Percentiles rank a stretch among this genome's conserved stretches.
phyloP scores from a whole-genome alignment of 192 early-diverging fungal species.

The Paraglomus brasilianum region DNA sequence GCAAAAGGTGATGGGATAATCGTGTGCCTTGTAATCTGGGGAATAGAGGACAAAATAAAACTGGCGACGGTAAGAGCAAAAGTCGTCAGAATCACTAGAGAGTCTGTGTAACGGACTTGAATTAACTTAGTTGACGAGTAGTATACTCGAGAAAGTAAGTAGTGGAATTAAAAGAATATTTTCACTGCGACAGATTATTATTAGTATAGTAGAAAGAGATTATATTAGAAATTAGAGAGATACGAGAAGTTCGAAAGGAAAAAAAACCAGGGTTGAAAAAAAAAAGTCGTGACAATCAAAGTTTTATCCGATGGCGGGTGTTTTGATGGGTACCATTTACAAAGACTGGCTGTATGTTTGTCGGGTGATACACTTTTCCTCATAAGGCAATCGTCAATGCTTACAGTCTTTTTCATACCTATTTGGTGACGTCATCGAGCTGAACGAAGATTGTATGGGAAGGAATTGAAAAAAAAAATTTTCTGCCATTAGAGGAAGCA shows the following conservation, averaged over 20 bases:
- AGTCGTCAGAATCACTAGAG: slow-evolving; percentile 21
- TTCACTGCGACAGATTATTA: slow-evolving; percentile 23
- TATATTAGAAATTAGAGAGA: slow-evolving; percentile 29
- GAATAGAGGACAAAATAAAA: slow-evolving; percentile 12
- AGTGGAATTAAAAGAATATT: slow-evolving; percentile 9
- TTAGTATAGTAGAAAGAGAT: slow-evolving; percentile 24
- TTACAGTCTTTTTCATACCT: too few species aligned
- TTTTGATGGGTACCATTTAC: too few species aligned
- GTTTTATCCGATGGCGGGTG: too few species aligned
- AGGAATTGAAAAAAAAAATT: too few species aligned
- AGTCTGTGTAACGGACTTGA: slow-evolving; percentile 17
- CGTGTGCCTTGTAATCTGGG: not conserved
- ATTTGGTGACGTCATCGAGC: too few species aligned
- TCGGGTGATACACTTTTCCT: too few species aligned
- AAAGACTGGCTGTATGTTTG: too few species aligned
- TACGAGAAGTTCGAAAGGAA: not conserved
- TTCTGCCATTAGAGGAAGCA: too few species aligned
- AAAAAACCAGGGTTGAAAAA: slow-evolving; percentile 14
- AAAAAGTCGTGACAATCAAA: not conserved
- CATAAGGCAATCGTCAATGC: too few species aligned
- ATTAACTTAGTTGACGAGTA: slow-evolving; percentile 15
- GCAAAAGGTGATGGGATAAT: slow-evolving; percentile 27
- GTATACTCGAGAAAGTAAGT: not conserved
- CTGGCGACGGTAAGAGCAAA: not conserved
- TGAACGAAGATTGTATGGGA: too few species aligned